These are phyloP conservation scores for Hypoxylon crocopeplum DNA, from an alignment of 495 filamentous ascomycete species.

Conservation along the genomic window DNA sequence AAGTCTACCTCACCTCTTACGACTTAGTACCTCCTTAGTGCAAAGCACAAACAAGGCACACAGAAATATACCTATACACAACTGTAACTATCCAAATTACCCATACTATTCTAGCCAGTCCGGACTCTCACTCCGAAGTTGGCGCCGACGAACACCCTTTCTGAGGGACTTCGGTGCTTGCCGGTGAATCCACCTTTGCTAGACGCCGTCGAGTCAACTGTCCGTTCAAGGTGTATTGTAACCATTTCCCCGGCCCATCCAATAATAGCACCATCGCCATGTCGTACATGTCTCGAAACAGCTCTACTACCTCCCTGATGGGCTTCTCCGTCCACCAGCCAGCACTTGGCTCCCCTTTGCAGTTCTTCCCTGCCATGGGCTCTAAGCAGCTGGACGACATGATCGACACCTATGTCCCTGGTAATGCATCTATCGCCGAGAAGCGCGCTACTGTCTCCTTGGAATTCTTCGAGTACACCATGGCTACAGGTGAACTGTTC, in stretches of 20 bases:
- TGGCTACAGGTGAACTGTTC: constrained; percentile 53
- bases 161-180: constrained; percentile 25
- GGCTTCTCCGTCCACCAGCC: constrained; percentile 60
- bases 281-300: constrained; percentile 49
- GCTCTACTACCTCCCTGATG: constrained; percentile 47
- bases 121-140: constrained; percentile 13
- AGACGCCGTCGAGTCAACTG: constrained; percentile 8
- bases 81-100: too few species aligned
- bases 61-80: too few species aligned
- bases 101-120: background rate
- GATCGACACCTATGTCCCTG: constrained; percentile 58
- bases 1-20: background rate
- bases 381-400: constrained; percentile 60
- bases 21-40: background rate
- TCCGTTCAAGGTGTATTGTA: constrained; percentile 19
- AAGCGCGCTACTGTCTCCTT: constrained; percentile 61
- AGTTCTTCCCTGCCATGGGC: constrained; percentile 61
- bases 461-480: constrained; percentile 58
- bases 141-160: constrained; percentile 5
- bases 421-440: constrained; percentile 55
- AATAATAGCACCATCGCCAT: constrained; percentile 24
- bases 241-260: background rate
- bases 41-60: background rate
- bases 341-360: constrained; percentile 55
- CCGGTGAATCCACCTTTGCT: constrained; percentile 12